Percentiles rank a stretch among this genome's conserved stretches.
Conservation (phyloP, 2,329 filamentous ascomycete species). For the Orbilia ellipsospora region DNA sequence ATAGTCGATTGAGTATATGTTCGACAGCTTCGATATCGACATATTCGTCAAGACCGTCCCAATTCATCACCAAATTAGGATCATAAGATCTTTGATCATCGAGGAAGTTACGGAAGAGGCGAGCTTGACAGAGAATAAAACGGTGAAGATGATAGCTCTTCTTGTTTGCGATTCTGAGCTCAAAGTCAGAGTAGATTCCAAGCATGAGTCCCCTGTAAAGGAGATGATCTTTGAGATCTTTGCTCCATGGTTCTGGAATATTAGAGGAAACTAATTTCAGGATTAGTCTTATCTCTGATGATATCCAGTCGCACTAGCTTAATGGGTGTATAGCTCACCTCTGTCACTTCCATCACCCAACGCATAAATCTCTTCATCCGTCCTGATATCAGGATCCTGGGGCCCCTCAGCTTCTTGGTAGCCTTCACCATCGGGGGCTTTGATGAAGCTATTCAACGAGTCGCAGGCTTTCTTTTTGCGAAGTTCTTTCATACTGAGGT, state of each 20-base stretch:
- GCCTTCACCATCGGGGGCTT: not conserved
- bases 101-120: conserved; percentile 34
- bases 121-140: conserved; percentile 42
- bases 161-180: not conserved
- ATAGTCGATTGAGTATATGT: conserved; percentile 47
- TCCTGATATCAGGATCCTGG: not conserved
- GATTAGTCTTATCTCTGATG: too few species aligned
- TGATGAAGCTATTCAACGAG: conserved; percentile 3
- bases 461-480: not conserved
- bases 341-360: conserved; percentile 1
- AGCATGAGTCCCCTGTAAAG: conserved; percentile 37
- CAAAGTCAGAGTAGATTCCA: conserved; percentile 32
- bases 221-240: conserved; percentile 44
- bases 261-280: not conserved
- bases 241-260: conserved; percentile 1
- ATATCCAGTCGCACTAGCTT: too few species aligned
- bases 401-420: not conserved
- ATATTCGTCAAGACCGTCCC: conserved; percentile 34
- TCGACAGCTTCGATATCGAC: conserved; percentile 32
- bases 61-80: conserved; percentile 6
- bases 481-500: not conserved
- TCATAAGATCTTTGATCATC: conserved; percentile 6
- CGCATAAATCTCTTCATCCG: not conserved
- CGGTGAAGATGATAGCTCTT: conserved; percentile 25
- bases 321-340: not conserved